These are phyloP conservation scores for Wallacemonas rigidus DNA, from an alignment of 208 protist species.

Conservation along the genomic window DNA sequence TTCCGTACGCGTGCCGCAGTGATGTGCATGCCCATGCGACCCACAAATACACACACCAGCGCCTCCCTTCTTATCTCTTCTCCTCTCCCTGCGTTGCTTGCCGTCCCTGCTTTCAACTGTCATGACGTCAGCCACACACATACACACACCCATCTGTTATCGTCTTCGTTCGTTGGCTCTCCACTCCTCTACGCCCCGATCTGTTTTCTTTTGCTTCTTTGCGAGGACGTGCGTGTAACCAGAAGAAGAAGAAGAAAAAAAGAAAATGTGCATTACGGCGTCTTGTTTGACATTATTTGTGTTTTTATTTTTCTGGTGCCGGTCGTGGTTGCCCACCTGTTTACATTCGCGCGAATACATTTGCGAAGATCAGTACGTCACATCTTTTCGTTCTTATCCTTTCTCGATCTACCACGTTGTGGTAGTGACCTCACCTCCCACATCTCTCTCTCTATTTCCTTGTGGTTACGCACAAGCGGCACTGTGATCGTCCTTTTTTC, in stretches of 20 bases:
- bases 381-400: slow-evolving; percentile 13
- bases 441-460: too few species aligned
- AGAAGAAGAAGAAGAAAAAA: not conserved
- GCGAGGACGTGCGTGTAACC: not conserved
- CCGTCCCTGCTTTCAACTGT: too few species aligned
- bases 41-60: not conserved
- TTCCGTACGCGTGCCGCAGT: not conserved
- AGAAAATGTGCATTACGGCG: not conserved
- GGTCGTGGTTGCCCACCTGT: not conserved
- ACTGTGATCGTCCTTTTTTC: too few species aligned
- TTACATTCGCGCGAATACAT: not conserved
- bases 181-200: not conserved
- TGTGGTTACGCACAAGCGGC: too few species aligned
- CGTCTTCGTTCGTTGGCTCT: not conserved
- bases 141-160: not conserved
- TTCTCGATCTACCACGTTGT: not conserved
- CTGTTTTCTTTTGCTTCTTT: slow-evolving; percentile 23
- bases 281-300: too few species aligned
- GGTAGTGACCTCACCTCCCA: too few species aligned
- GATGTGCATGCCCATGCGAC: slow-evolving; percentile 1
- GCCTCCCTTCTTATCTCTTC: too few species aligned
- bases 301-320: too few species aligned
- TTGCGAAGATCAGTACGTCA: slow-evolving; percentile 8
- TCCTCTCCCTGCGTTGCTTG: too few species aligned
- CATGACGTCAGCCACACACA: too few species aligned